Base-by-base conservation (phyloP, 1,284 basidiomycete species). In the Porogramme epimiltina region DNA sequence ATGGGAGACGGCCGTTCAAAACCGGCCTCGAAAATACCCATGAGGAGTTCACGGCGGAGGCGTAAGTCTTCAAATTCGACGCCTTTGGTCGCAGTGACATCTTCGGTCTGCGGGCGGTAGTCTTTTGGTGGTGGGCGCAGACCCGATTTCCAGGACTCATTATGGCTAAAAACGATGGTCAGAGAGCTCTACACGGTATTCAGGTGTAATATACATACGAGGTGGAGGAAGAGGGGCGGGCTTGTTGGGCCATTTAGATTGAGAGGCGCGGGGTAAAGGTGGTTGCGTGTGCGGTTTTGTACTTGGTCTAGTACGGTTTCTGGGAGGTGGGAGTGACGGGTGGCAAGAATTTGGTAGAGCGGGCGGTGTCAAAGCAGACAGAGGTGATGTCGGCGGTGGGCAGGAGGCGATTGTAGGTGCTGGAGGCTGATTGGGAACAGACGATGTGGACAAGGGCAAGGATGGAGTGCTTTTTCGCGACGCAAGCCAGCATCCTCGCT, bases 1-100 rank as follows among this genome's bases (percentile, higher is more conserved):
- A 99, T 98, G 46, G 96, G 97, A 23, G 92, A 95, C 20, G 97
- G 96, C 62, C 82, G 86, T 73, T 99, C 97, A 70, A 98, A 99
- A 51, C 95, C 95, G 59, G 94, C 95, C 77, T 96, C 93, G 66
- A 95, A 97, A 67, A 97, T 95, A 55, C 85, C 85, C 85, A 88
- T 88, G 56, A 88, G 73, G n/a, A 87, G 73, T 62, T 85, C 84
- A 47, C 84, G 75, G 60, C 80, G 80, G 58, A 85, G 71, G 51
- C 74, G 79, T 72, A 85, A 82, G 66, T 86, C 82, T 63, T 98
- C 95, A 65, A 96, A 98, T 68, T 95, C 92, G 63, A 86, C 80
- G 54, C 94, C 95, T 72, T 94, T 91, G 20, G 92, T 95, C 6
- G 86, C 87, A 28, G 88, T 91, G 49, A 98, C 95, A 76, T 98